Base-by-base conservation (phyloP, 1,284 basidiomycete genomes). In the Cutaneotrichosporon curvatum region DNA sequence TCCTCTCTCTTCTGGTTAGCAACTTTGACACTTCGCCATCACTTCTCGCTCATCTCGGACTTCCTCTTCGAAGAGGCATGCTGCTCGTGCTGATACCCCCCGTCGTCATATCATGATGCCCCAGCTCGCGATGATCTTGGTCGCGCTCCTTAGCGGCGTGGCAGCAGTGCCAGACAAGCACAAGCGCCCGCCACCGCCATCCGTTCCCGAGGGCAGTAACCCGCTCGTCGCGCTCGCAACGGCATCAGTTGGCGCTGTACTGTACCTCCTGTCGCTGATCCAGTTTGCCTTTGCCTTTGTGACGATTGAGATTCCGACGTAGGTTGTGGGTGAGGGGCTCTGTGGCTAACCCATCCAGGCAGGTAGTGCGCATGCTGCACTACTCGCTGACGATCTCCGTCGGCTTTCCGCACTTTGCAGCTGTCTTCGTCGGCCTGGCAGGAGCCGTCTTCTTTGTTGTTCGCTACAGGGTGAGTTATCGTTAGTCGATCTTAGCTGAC, bases 371-470 rank as follows among this genome's bases (percentile, higher is more conserved):
- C 19, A 75, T 88, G 28, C 76, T 92, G 15, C 88, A 87, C 10
- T 90, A 89, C 65, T 88, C 87, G 4, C 81, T 91, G 77, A 91
- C 88, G 2, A 76, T 90, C 57, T 70, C 91, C 80, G 78, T 94
- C 41, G 87, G 87, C 56, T 91, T 92, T 66, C 90, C 85, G 76
- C 85, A 84, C 39, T 83, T 92, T 55, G 82, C 84, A 10, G 76
- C 84, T 44, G 78, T 94, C 14, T 86, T 89, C 55, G 71, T 75
- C 15, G 74, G 81, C 4, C 81, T 81, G 2, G 76, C 78, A 2
- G 76, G 86, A 41, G 81, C 78, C 2, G 63, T 88, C 22, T 87
- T 87, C 68, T 87, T 89, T 59, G 82, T 84, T 75, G 84, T 91
- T 55, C 81, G 87, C 45, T 87, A 86, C 68, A 54, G 81, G 80